Evolutionary conservation across 305 asterid genomes (phyloP), one percentile per base, ranked within the genome.

Genomic region (Fraxinus floribunda): DNA sequence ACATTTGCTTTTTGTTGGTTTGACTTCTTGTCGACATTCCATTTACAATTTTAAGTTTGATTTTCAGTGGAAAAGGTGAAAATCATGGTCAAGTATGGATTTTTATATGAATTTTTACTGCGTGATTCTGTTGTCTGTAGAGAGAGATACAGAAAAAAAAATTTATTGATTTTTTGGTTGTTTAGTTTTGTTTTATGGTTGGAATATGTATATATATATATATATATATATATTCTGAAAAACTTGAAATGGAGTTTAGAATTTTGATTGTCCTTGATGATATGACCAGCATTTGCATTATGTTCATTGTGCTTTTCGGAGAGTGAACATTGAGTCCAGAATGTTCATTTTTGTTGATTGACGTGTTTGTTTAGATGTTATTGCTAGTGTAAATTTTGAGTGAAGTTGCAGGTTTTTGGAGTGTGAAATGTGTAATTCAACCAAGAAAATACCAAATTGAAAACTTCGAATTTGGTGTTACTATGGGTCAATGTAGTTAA

Each of bases 271-370:
- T 29, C 49, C 64, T 44, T 35, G 64, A 66, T 11, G 68, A 3
- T 38, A 60, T 36, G 72, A 7, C 1, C 71, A n/a, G 35, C 68
- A 46, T 73, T 76, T 81, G 70, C 36, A 32, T 72, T 41, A 74
- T 82, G n/a, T 84, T 57, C 52, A 22, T 32, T 30, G 16, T 66
- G 18, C 18, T 1, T 68, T 68, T 29, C 13, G 60, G 76, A 46
- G 78, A 16, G 85, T 77, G 74, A 55, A 49, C 52, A 76, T 83
- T 83, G 41, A 57, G 38, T 76, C 39, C 38, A 34, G 77, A 46
- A 76, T 73, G 52, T 38, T 34, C 68, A 77, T 77, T 60, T 38
- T 72, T 75, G 62, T 78, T 74, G 29, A 57, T 79, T 20, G 34
- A 22, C 73, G 66, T 24, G 35, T 84, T 55, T 32, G 49, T 10